phyloP scores from a whole-genome alignment of 2,329 filamentous ascomycete species.

The Cercospora zeina region DNA sequence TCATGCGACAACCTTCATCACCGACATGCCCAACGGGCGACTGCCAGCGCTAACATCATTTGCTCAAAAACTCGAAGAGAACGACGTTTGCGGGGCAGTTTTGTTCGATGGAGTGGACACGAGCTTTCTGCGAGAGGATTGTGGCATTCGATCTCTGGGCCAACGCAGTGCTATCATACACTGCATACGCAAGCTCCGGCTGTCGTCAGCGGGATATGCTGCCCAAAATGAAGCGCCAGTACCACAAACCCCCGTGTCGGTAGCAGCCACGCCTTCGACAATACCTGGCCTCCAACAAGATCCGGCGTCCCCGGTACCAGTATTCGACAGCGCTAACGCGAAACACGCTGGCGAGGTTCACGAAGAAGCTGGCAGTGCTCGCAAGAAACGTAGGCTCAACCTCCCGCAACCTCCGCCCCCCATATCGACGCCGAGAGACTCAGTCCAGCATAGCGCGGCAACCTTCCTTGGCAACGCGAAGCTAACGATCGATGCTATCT shows the following conservation, averaged over 20 bases:
- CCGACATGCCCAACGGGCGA: slow-evolving; percentile 38
- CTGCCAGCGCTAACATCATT: slow-evolving; percentile 58
- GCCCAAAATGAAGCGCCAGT: slow-evolving; percentile 4
- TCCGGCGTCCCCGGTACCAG: slow-evolving; percentile 6
- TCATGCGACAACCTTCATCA: slow-evolving; percentile 27
- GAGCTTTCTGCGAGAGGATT: slow-evolving; percentile 53
- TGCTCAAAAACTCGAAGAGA: slow-evolving; percentile 57
- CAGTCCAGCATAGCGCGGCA: not conserved
- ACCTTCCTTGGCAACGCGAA: slow-evolving; percentile 28
- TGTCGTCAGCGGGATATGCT: slow-evolving; percentile 9
- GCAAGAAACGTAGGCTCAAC: slow-evolving; percentile 41
- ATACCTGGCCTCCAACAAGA: slow-evolving; percentile 14
- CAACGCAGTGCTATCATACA: slow-evolving; percentile 60
- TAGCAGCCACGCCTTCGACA: slow-evolving; percentile 18
- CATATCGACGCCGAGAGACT: not conserved
- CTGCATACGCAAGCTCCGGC: slow-evolving; percentile 58
- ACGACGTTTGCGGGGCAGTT: slow-evolving; percentile 65
- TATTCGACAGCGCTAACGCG: slow-evolving; percentile 24
- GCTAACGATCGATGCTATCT: slow-evolving; percentile 39
- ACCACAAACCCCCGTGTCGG: slow-evolving; percentile 22
- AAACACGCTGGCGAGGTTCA: slow-evolving; percentile 33
- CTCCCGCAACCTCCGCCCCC: slow-evolving; percentile 16
- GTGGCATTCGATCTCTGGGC: slow-evolving; percentile 59
- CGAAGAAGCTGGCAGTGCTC: slow-evolving; percentile 35
- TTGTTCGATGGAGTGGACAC: slow-evolving; percentile 59